Conservation (phyloP, 176 grass and related monocot genomes). For the Rhynchospora pubera region DNA sequence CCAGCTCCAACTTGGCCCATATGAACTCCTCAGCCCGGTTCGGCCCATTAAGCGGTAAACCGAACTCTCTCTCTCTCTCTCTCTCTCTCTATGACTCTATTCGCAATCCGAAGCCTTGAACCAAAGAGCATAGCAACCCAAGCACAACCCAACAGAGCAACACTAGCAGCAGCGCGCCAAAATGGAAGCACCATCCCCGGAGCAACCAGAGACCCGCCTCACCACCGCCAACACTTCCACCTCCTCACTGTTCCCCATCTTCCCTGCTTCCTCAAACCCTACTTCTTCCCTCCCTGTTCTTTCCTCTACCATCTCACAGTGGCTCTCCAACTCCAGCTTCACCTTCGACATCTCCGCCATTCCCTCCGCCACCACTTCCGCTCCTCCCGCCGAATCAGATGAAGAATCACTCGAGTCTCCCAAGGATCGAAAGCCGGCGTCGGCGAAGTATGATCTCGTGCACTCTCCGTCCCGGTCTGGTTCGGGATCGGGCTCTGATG, state of each 20-base stretch:
- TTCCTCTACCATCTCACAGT: slow-evolving; percentile 23
- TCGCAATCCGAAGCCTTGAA: neutral
- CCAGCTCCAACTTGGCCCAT: neutral
- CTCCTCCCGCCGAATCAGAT: slow-evolving; percentile 24
- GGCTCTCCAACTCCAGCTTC: slow-evolving; percentile 90
- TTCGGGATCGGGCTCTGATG: slow-evolving; percentile 30
- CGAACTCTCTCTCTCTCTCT: too few species aligned
- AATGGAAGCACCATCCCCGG: slow-evolving; percentile 48
- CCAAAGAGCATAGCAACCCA: neutral
- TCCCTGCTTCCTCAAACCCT: slow-evolving; percentile 21
- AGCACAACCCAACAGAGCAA: too few species aligned
- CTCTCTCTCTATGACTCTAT: too few species aligned
- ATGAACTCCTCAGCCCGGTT: neutral
- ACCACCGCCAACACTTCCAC: neutral
- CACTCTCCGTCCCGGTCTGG: too few species aligned
- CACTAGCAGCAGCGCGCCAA: neutral
- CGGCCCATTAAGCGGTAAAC: neutral
- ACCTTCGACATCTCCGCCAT: slow-evolving; percentile 66
- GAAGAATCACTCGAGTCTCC: slow-evolving; percentile 25
- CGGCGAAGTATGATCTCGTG: slow-evolving; percentile 45
- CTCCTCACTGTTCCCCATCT: slow-evolving; percentile 56
- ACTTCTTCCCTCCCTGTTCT: slow-evolving; percentile 11
- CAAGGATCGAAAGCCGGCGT: slow-evolving; percentile 18
- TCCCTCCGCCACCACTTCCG: neutral
- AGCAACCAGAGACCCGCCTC: neutral